Evolutionary conservation across 2,329 filamentous ascomycete species (phyloP).

Genomic region (Graphium sp.): DNA sequence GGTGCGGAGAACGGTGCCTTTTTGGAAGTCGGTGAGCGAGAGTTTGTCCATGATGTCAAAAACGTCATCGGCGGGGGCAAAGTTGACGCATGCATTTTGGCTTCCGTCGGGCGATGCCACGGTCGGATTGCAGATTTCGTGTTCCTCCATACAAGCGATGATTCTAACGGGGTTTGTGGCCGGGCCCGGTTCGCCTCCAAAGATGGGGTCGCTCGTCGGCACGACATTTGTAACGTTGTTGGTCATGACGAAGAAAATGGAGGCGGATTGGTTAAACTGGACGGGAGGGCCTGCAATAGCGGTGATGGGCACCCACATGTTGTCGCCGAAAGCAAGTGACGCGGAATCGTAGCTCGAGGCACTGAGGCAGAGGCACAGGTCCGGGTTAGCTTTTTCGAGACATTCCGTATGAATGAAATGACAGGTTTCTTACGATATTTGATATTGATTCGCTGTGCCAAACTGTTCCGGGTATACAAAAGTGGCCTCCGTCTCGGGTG

Average conservation of each 20-base stretch:
- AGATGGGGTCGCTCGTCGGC: constrained; percentile 2
- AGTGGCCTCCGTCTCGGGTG: constrained; percentile 1
- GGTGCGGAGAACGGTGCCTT: constrained; percentile 1
- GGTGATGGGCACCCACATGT: constrained; percentile 1
- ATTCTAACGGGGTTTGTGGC: constrained; percentile 1
- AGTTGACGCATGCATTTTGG: background rate
- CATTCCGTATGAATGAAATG: too few species aligned
- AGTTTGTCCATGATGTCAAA: background rate
- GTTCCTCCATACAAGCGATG: constrained; percentile 3
- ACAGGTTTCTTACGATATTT: background rate
- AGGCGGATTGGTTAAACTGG: constrained; percentile 3
- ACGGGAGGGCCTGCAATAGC: constrained; percentile 1
- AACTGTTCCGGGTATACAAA: constrained; percentile 1
- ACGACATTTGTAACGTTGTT: constrained; percentile 2
- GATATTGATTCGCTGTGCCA: background rate
- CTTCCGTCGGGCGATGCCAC: too few species aligned
- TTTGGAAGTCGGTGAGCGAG: constrained; percentile 2
- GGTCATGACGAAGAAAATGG: constrained; percentile 4
- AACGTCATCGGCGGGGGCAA: constrained; percentile 2
- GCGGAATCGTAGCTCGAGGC: constrained; percentile 3
- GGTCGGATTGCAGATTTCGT: constrained; percentile 4
- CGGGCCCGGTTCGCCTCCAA: background rate
- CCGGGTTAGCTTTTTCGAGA: too few species aligned
- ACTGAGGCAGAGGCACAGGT: too few species aligned
- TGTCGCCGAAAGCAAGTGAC: background rate